These are phyloP conservation scores for Piper longum DNA, from an alignment of 164 flowering plant genomes.

Conservation along the genomic window DNA sequence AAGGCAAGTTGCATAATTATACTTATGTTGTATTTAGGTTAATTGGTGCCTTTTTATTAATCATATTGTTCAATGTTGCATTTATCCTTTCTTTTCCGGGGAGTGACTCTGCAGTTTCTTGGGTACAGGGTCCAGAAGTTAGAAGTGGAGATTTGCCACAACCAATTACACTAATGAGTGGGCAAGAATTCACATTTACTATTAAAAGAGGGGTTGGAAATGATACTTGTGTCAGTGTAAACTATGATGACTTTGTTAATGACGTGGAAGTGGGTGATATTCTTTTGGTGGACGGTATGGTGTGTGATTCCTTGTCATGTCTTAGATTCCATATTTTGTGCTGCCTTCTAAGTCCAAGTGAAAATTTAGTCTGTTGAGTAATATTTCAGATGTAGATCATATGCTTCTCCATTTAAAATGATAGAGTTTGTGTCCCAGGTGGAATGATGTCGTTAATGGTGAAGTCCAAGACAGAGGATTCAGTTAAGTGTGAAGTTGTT, in stretches of 20 bases:
- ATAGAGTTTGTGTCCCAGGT: constrained; percentile 27
- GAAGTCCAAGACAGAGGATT: constrained; percentile 83
- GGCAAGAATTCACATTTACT: constrained; percentile 90
- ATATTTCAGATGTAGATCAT: neutral
- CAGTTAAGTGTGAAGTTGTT: constrained; percentile 89
- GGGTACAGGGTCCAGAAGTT: constrained; percentile 86
- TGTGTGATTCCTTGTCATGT: neutral
- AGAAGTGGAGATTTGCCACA: constrained; percentile 99
- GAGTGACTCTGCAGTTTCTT: neutral
- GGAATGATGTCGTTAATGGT: constrained; percentile 97
- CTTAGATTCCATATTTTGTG: neutral
- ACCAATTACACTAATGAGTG: constrained; percentile 52
- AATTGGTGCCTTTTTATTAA: neutral
- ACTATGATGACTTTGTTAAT: constrained; percentile 93
- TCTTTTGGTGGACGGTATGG: constrained; percentile 96
- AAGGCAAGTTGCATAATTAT: constrained; percentile 32
- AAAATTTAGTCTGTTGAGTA: neutral
- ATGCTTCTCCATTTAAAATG: too few relatives aligned
- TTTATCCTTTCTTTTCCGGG: neutral
- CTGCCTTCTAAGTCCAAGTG: neutral
- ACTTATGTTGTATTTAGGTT: neutral
- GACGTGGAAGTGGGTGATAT: constrained; percentile 95
- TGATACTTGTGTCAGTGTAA: constrained; percentile 83
- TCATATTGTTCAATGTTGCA: neutral
- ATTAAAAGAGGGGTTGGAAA: constrained; percentile 88